phyloP scores from a whole-genome alignment of 495 filamentous ascomycete species.

The Aspergillus affinis region DNA sequence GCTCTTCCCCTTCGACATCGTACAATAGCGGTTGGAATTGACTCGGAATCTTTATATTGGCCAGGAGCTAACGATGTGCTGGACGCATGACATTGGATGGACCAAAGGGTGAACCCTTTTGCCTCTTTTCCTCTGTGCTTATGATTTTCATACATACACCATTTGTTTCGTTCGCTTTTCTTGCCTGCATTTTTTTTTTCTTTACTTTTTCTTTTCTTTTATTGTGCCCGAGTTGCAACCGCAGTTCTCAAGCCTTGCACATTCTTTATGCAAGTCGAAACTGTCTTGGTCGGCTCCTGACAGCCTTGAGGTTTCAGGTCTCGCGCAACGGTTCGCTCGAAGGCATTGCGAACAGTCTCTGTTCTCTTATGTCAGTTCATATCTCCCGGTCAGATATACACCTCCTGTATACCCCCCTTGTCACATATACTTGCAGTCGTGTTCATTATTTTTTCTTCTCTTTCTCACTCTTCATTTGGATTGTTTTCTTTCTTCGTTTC shows the following conservation, averaged over 20 bases:
- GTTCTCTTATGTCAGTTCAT: not conserved
- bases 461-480: not conserved
- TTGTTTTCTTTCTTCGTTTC: not conserved
- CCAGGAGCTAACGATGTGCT: conserved; percentile 28
- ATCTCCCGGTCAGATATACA: not conserved
- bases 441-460: not conserved
- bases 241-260: not conserved
- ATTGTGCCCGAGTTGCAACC: not conserved
- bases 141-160: conserved; percentile 2
- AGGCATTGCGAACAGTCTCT: not conserved
- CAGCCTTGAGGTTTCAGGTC: not conserved
- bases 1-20: not conserved
- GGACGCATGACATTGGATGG: conserved; percentile 23
- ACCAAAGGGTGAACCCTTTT: conserved; percentile 6
- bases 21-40: not conserved
- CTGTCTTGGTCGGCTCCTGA: no score
- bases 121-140: not conserved
- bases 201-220: conserved; percentile 4
- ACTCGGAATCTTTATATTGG: conserved; percentile 9
- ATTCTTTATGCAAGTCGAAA: not conserved
- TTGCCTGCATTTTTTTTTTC: conserved; percentile 4
- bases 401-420: not conserved
- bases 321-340: not conserved
- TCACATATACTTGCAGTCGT: not conserved
- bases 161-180: not conserved